A percentile compares a stretch with the other conserved stretches of the same genome.
phyloP scores from a whole-genome alignment of 2,329 filamentous ascomycete species.

The Tympanopsis confertula region DNA sequence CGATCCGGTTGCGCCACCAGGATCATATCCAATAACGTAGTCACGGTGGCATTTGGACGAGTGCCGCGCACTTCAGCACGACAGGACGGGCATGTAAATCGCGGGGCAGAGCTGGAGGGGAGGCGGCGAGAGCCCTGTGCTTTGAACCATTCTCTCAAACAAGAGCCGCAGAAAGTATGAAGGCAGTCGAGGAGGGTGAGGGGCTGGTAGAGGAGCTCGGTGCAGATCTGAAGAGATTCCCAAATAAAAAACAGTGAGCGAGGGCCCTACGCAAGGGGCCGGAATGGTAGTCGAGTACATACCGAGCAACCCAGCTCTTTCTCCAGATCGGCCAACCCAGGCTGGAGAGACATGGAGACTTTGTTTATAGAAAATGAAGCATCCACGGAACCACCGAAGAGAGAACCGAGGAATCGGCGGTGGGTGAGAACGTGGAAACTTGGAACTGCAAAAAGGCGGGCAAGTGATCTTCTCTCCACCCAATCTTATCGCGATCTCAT shows the following conservation, averaged over 20 bases:
- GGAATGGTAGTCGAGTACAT: constrained; percentile 25
- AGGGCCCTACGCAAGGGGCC: background rate
- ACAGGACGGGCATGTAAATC: constrained; percentile 85
- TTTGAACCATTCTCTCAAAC: constrained; percentile 89
- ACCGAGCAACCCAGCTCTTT: constrained; percentile 93
- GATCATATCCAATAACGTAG: constrained; percentile 81
- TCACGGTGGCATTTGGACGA: constrained; percentile 80
- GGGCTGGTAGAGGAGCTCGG: constrained; percentile 83
- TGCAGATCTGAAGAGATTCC: constrained; percentile 66
- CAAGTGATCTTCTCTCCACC: too few relatives aligned
- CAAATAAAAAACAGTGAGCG: background rate
- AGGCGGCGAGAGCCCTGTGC: constrained; percentile 56
- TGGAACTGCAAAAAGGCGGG: too few relatives aligned
- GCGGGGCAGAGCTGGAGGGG: constrained; percentile 11
- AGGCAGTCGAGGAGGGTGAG: constrained; percentile 85
- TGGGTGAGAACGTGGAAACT: too few relatives aligned
- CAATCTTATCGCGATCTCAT: too few relatives aligned
- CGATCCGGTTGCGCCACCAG: constrained; percentile 69
- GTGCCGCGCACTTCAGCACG: constrained; percentile 78
- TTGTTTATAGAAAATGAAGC: too few relatives aligned
- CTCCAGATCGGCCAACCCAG: constrained; percentile 55
- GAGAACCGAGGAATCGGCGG: too few relatives aligned
- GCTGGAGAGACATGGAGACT: too few relatives aligned
- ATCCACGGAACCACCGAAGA: too few relatives aligned
- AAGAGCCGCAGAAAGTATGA: constrained; percentile 91